Evolutionary conservation across 768 basidiomycete genomes (phyloP), one percentile per base, ranked within the genome.

Genomic region (Tricholoma hemisulphureum): DNA sequence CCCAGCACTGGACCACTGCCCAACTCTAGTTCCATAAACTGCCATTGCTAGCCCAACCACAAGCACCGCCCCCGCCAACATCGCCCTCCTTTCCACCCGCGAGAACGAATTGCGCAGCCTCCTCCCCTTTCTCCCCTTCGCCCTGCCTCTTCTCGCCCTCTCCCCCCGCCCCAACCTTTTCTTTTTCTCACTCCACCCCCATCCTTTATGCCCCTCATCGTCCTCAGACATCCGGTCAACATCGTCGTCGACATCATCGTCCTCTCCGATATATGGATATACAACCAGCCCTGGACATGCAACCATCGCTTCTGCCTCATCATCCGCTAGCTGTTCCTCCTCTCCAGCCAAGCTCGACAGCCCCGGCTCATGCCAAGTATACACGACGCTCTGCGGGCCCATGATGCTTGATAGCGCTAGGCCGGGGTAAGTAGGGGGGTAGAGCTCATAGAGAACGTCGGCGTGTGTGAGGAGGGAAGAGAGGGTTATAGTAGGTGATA

Each of bases 381-480:
- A 83, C 51, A 91, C 75, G 34, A 83, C 88, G 64, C 89, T 91
- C 63, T 88, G 85, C 1, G 88, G 89, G 8, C 91, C 91, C 81
- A 93, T 84, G 49, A 89, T 89, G 26, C 76, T 73, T 6, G 79
- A 71, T 14, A 90, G 73, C 3, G 61, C 67, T 11, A 93, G 73
- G 0, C 69, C 73, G 9, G 85, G 79, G 52, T 87, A 80, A 1
- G 78, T 74, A 2, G 88, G 87, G 4, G 89, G 88, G 68, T 80
- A 87, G 18, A 66, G 61, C n/a, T 67, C 61, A 50, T 80, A 83
- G 11, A 93, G 82, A 7, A 71, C 76, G 63, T 91, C 88, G 1
- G 90, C 79, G 24, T 76, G 76, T 4, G 66, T 67, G 20, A 92
- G 78, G 26, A 91, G 77, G 23, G 75, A 46, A 87, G 77, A 4